These are phyloP conservation scores for Chalciporus sphaerocephalus DNA, from an alignment of 768 basidiomycete genomes.

Conservation along the genomic window DNA sequence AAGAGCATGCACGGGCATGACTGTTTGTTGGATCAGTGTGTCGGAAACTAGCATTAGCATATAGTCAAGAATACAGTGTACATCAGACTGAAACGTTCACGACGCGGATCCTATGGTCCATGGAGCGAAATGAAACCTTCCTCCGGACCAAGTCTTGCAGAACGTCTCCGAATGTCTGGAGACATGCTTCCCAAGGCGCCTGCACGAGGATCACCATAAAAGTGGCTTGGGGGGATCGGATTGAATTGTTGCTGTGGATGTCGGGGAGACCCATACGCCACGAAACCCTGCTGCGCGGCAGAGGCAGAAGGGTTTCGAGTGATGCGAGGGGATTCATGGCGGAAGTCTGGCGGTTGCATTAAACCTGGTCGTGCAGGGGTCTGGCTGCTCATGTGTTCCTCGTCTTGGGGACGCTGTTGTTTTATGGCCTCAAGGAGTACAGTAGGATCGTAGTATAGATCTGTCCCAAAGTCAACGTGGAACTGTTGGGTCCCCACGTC, in stretches of 20 bases:
- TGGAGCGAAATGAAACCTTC: conserved; percentile 33
- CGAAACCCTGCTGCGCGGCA: conserved; percentile 25
- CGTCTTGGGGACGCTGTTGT: conserved; percentile 29
- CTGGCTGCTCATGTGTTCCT: conserved; percentile 23
- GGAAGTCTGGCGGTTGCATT: conserved; percentile 34
- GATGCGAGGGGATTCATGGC: conserved; percentile 33
- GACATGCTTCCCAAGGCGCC: conserved; percentile 36
- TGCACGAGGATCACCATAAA: conserved; percentile 34
- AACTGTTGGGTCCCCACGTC: conserved; percentile 87
- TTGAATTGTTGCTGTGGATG: conserved; percentile 32
- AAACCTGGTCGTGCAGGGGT: conserved; percentile 18
- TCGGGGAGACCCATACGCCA: conserved; percentile 27
- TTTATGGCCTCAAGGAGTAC: conserved; percentile 52
- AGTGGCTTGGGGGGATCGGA: conserved; percentile 38
- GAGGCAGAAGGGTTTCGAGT: conserved; percentile 29
- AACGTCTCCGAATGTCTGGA: conserved; percentile 32
- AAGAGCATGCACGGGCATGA: background rate
- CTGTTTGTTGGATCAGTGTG: background rate
- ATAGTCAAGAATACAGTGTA: conserved; percentile 8
- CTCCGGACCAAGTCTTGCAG: conserved; percentile 29
- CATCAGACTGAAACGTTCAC: background rate
- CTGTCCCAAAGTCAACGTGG: conserved; percentile 67
- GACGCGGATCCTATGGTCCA: conserved; percentile 20
- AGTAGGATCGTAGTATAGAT: conserved; percentile 70
- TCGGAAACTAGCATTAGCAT: background rate